phyloP scores from a whole-genome alignment of 1,284 basidiomycete genomes.

The Fomitopsis betulina region DNA sequence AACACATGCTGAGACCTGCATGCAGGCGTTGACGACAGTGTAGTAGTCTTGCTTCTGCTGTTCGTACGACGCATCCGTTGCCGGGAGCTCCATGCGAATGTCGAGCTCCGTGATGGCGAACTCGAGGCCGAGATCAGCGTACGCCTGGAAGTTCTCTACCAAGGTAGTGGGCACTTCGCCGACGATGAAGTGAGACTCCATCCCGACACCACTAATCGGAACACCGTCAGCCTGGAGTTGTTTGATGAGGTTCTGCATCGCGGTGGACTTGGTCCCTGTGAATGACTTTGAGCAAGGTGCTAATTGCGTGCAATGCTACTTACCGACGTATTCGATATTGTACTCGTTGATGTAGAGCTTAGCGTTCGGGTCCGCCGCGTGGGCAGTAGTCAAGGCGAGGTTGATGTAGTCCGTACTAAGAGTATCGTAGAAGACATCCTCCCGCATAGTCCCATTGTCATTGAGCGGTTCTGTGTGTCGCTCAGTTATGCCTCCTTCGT shows the following conservation, averaged over 20 bases:
- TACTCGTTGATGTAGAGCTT: conserved; percentile 51
- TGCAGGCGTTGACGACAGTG: conserved; percentile 41
- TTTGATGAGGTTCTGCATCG: conserved; percentile 40
- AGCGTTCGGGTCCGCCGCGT: conserved; percentile 40
- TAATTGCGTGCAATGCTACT: background rate
- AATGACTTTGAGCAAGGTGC: background rate
- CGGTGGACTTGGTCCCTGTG: conserved; percentile 38
- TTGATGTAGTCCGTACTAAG: conserved; percentile 38
- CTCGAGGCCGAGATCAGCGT: conserved; percentile 47
- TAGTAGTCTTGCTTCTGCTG: conserved; percentile 48
- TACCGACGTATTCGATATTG: conserved; percentile 30
- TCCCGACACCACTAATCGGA: conserved; percentile 46
- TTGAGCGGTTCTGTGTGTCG: conserved; percentile 42
- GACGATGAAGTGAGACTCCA: conserved; percentile 48
- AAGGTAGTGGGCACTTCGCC: conserved; percentile 38
- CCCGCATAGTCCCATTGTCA: conserved; percentile 50
- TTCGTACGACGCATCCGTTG: conserved; percentile 37
- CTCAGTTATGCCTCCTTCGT: background rate
- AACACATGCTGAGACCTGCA: conserved; percentile 36
- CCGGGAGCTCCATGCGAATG: conserved; percentile 46
- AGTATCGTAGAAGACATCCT: conserved; percentile 41
- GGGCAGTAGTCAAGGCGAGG: conserved; percentile 40
- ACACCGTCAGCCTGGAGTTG: conserved; percentile 35
- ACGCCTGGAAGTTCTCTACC: conserved; percentile 36
- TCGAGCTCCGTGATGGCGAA: conserved; percentile 55